Percentiles rank a stretch among this genome's conserved stretches.
These are phyloP conservation scores for Thalassiosira livingstoniorum DNA, from an alignment of 352 stramenopile species.

Conservation along the genomic window DNA sequence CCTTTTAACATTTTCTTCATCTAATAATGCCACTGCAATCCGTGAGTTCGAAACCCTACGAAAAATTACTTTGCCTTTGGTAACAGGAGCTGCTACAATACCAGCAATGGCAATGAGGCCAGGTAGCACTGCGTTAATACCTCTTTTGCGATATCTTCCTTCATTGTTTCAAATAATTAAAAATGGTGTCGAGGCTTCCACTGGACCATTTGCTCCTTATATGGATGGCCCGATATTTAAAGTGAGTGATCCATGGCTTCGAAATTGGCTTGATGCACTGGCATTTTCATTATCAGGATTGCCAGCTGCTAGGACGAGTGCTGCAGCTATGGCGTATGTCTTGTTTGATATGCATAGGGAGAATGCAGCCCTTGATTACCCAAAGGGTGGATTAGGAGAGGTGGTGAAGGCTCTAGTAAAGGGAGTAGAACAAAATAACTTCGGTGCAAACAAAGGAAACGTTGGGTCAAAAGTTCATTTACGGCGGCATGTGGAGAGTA, in stretches of 20 bases:
- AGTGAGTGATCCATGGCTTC: constrained; percentile 79
- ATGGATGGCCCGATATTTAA: constrained; percentile 67
- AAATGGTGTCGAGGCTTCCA: constrained; percentile 70
- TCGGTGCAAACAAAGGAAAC: constrained; percentile 13
- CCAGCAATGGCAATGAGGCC: constrained; percentile 85
- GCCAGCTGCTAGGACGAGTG: constrained; percentile 75
- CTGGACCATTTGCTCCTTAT: constrained; percentile 77
- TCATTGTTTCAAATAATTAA: constrained; percentile 72
- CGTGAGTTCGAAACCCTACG: constrained; percentile 74
- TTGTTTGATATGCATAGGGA: constrained; percentile 87
- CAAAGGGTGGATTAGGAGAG: constrained; percentile 81
- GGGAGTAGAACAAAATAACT: constrained; percentile 71
- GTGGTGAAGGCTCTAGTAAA: constrained; percentile 83
- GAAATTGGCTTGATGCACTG: constrained; percentile 87
- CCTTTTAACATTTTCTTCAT: constrained; percentile 71
- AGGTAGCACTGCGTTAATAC: constrained; percentile 75
- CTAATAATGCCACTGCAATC: constrained; percentile 40
- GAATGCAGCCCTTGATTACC: constrained; percentile 86
- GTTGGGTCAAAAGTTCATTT: constrained; percentile 72
- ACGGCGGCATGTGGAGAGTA: constrained; percentile 67
- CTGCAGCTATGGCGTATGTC: constrained; percentile 86
- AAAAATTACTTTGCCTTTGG: constrained; percentile 67
- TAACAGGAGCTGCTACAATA: constrained; percentile 73
- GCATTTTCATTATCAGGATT: constrained; percentile 86
- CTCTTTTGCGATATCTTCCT: constrained; percentile 76